phyloP scores from a whole-genome alignment of 1,284 basidiomycete genomes.

The Moniliella sp. region DNA sequence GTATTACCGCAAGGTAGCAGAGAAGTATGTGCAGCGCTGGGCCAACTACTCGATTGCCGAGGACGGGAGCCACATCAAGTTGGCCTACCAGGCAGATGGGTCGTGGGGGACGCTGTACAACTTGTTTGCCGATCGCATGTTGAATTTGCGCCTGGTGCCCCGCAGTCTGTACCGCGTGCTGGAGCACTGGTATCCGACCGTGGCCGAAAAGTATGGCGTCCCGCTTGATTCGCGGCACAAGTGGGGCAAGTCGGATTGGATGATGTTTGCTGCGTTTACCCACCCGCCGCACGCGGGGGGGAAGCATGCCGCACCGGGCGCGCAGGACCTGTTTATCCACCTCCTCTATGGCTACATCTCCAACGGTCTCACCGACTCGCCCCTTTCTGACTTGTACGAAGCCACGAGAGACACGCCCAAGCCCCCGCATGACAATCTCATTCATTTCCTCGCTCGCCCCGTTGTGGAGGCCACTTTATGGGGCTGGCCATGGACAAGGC shows the following conservation, averaged over 20 bases:
- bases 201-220: constrained; percentile 22
- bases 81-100: constrained; percentile 29
- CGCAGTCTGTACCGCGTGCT: constrained; percentile 27
- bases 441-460: constrained; percentile 27
- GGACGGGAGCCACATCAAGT: constrained; percentile 28
- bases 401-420: constrained; percentile 17
- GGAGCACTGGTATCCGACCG: constrained; percentile 20
- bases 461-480: constrained; percentile 33
- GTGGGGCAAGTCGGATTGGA: constrained; percentile 34
- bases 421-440: constrained; percentile 2
- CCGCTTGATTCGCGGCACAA: constrained; percentile 32
- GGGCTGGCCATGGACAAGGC: constrained; percentile 29
- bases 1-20: constrained; percentile 15
- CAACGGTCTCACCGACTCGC: constrained; percentile 27
- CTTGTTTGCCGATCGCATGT: constrained; percentile 25
- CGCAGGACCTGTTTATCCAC: constrained; percentile 26
- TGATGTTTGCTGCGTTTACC: constrained; percentile 28
- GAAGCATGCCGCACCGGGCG: constrained; percentile 7
- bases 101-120: constrained; percentile 34
- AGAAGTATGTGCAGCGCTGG: constrained; percentile 20
- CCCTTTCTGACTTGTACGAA: constrained; percentile 29
- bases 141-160: constrained; percentile 29
- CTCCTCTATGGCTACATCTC: constrained; percentile 21
- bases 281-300: too few relatives aligned
- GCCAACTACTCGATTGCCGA: constrained; percentile 13